phyloP scores from a whole-genome alignment of 805 yeast species.

The Metschnikowia lochheadii region DNA sequence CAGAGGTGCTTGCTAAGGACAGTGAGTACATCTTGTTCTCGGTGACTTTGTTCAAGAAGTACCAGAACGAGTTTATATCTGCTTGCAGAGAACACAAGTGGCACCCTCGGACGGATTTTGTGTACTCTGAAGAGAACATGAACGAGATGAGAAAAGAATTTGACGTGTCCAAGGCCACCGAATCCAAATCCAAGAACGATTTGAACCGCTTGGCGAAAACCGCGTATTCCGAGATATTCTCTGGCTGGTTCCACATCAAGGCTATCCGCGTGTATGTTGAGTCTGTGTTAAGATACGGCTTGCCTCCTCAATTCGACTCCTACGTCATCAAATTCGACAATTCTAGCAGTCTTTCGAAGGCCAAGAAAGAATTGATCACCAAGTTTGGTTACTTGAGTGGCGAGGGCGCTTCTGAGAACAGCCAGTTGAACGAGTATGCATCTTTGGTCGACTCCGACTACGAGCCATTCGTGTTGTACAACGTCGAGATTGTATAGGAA shows the following conservation, averaged over 20 bases:
- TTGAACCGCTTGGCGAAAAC: conserved; percentile 78
- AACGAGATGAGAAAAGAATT: conserved; percentile 75
- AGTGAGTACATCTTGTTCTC: conserved; percentile 68
- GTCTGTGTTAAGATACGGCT: conserved; percentile 89
- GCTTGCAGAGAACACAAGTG: conserved; percentile 81
- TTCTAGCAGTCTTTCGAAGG: conserved; percentile 42
- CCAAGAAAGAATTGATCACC: conserved; percentile 64
- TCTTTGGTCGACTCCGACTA: conserved; percentile 91
- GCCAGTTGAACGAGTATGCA: conserved; percentile 80
- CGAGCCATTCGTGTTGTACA: conserved; percentile 91
- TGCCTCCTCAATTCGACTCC: conserved; percentile 84
- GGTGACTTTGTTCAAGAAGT: conserved; percentile 83
- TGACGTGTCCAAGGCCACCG: conserved; percentile 68
- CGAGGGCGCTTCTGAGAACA: conserved; percentile 70
- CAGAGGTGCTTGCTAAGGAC: conserved; percentile 65
- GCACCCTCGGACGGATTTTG: conserved; percentile 84
- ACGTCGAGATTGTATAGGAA: conserved; percentile 33
- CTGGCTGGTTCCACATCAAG: conserved; percentile 88
- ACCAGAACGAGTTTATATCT: conserved; percentile 59
- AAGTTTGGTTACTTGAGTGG: conserved; percentile 92
- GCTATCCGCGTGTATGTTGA: conserved; percentile 86
- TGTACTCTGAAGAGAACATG: conserved; percentile 73
- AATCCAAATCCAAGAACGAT: conserved; percentile 70
- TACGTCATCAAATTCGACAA: conserved; percentile 44
- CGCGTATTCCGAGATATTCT: conserved; percentile 82